Evolutionary conservation across 148 eudicot species (phyloP).

Genomic region (Mesembryanthemum crystallinum): DNA sequence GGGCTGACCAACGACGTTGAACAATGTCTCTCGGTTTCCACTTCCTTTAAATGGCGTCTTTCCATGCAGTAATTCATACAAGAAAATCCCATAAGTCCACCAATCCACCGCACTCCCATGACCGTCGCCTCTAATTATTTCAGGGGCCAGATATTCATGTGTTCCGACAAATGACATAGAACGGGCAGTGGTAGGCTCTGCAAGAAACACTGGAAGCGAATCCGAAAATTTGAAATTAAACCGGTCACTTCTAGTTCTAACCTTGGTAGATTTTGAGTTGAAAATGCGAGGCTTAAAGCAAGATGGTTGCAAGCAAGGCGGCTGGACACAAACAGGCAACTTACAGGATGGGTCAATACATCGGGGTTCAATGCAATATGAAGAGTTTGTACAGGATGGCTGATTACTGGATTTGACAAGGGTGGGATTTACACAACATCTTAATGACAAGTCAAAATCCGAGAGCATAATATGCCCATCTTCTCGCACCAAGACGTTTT

Average conservation of each 20-base stretch:
- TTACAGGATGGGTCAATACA: constrained; percentile 62
- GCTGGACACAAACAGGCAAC: constrained; percentile 58
- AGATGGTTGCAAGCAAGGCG: constrained; percentile 69
- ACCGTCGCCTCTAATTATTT: constrained; percentile 78
- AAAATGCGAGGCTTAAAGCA: constrained; percentile 64
- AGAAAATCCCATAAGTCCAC: constrained; percentile 89
- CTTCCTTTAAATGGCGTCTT: constrained; percentile 80
- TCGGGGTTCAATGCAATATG: constrained; percentile 63
- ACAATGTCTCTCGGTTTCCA: constrained; percentile 69
- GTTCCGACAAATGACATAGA: constrained; percentile 92
- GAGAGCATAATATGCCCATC: constrained; percentile 92
- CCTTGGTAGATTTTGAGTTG: constrained; percentile 44
- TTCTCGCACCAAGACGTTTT: constrained; percentile 76
- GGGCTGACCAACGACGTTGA: constrained; percentile 71
- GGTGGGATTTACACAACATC: constrained; percentile 65
- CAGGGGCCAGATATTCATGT: constrained; percentile 77
- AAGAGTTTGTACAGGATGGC: constrained; percentile 43
- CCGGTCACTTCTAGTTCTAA: constrained; percentile 28
- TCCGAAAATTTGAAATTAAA: constrained; percentile 26
- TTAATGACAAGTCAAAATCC: constrained; percentile 70
- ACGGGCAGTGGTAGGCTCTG: constrained; percentile 71
- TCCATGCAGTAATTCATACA: constrained; percentile 69
- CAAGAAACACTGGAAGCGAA: constrained; percentile 61
- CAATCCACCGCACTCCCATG: constrained; percentile 93
- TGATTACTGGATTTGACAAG: constrained; percentile 47